Base-by-base conservation (phyloP, 805 yeast species). In the Metschnikowia drakensbergensis region DNA sequence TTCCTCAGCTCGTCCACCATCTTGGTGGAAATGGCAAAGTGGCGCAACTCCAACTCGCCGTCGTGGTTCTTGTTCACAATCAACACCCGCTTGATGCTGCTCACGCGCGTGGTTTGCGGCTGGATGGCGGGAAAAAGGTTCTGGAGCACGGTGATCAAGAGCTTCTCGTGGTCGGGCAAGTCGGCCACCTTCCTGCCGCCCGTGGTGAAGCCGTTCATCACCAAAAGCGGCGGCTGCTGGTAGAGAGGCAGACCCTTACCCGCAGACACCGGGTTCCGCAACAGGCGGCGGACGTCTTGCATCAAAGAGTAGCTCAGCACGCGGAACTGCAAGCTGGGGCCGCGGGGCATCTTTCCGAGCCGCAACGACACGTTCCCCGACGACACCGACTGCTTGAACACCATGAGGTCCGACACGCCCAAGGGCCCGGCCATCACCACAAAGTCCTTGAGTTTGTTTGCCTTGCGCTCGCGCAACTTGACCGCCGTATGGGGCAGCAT, bases 401-500 rank as follows among this genome's bases (percentile, higher is more conserved):
- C 74, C 69, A 94, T 81, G 61, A 94, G 68, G 68, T 92, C 96
- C 5, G 92, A 78, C 23, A 94, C 96, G 27, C 96, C 96, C 38
- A 94, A 74, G 10, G 98, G 98, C 5, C 98, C 98, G 34, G 97
- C 88, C 97, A 94, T 91, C n/a, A 89, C 96, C n/a, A 91, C 80
- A 59, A 86, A 94, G 69, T 92, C 99, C 65, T 86, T 88, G 56
- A 94, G 74, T 62, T 83, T 87, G 67, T 94, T 94, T 35, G 88
- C 75, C 63, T 88, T 88, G 44, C 98, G 76, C 68, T 94, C 99
- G 54, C 84, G 78, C 50, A 94, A 76, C 56, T 82, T 86, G 59
- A 89, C 82, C 9, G 98, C 97, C 3, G 99, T 94, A 61, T 92
- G 96, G 10, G 99, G 99, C 64, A 89, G 94, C 97, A 94, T 90